Evolutionary conservation across 2,329 filamentous ascomycete species (phyloP).

Genomic region (Amauroascus verrucosus): DNA sequence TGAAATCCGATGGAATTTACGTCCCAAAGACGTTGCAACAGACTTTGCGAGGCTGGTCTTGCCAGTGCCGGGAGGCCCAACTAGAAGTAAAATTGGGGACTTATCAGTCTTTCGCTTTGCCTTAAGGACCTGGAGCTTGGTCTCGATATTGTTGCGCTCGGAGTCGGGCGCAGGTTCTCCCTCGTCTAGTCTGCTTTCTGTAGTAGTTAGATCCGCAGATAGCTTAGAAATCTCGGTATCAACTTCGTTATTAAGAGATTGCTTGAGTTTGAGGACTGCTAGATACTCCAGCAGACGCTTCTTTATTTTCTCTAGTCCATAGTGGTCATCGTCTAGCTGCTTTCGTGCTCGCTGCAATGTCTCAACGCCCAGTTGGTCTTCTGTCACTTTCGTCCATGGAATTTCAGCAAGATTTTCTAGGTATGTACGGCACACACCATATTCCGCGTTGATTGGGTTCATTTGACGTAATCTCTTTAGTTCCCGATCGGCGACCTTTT

Average conservation of each 20-base stretch:
- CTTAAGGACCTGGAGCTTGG: conserved; percentile 65
- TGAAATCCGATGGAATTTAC: conserved; percentile 95
- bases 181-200: conserved; percentile 46
- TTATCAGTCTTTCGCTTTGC: conserved; percentile 84
- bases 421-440: conserved; percentile 86
- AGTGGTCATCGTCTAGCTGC: conserved; percentile 92
- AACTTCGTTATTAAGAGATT: conserved; percentile 73
- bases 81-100: conserved; percentile 86
- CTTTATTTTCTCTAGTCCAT: conserved; percentile 93
- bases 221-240: conserved; percentile 60
- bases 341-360: conserved; percentile 71
- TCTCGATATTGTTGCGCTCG: conserved; percentile 39
- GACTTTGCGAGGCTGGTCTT: conserved; percentile 95
- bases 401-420: conserved; percentile 90
- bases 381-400: conserved; percentile 75
- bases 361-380: conserved; percentile 72
- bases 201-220: conserved; percentile 38
- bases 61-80: conserved; percentile 86
- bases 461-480: conserved; percentile 84
- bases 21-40: conserved; percentile 78
- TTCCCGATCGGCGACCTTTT: conserved; percentile 84
- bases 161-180: conserved; percentile 44
- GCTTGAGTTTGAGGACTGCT: conserved; percentile 90
- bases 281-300: conserved; percentile 91
- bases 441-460: conserved; percentile 92